Percentiles rank a stretch among this genome's conserved stretches.
phyloP scores from a whole-genome alignment of 179 eudicot species.

The Camellia oleifera region DNA sequence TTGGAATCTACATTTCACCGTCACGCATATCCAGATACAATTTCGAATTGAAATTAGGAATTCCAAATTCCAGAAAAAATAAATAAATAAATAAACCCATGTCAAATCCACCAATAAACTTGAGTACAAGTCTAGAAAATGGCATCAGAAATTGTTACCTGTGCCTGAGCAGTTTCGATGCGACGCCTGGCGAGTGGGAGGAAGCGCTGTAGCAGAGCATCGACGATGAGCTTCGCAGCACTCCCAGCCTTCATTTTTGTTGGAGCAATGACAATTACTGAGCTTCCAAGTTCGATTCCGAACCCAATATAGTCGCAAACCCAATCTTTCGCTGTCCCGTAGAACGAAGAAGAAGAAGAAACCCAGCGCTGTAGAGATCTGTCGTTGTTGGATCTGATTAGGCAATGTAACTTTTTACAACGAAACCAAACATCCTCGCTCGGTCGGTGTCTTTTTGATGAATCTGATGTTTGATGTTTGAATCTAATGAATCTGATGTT shows the following conservation, averaged over 20 bases:
- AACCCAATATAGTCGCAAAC: neutral
- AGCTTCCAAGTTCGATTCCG: neutral
- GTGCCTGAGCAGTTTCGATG: slow-evolving; percentile 97
- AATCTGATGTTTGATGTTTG: no score
- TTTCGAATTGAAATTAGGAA: no score
- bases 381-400: neutral
- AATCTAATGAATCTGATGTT: no score
- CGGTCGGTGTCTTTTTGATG: no score
- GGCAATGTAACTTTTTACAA: no score
- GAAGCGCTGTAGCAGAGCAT: slow-evolving; percentile 89
- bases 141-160: slow-evolving; percentile 34
- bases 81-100: no score
- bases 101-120: neutral
- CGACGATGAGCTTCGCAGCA: slow-evolving; percentile 91
- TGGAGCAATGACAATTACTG: neutral
- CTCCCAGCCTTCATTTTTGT: slow-evolving; percentile 80
- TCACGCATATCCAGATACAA: no score
- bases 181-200: slow-evolving; percentile 98
- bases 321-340: neutral
- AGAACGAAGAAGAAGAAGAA: neutral
- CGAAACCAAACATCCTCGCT: no score
- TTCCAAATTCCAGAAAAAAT: no score
- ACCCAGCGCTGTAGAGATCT: neutral
- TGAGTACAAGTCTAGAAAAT: neutral
- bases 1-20: no score